phyloP scores from a whole-genome alignment of 2,329 filamentous ascomycete species.

The Tolypocladium sp. region DNA sequence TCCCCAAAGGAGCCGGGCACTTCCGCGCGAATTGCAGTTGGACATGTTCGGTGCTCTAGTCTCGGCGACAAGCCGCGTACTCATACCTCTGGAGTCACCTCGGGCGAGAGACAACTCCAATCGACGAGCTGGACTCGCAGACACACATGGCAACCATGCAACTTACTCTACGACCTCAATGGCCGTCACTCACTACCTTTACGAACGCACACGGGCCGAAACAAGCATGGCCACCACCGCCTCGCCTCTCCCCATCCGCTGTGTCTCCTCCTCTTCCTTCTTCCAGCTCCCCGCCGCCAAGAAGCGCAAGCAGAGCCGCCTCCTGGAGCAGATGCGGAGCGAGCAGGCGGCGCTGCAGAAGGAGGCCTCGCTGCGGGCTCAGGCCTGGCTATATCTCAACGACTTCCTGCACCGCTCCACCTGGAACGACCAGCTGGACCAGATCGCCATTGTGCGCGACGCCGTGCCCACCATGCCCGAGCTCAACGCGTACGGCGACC shows the following conservation, averaged over 20 bases:
- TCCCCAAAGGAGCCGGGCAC: too few relatives aligned
- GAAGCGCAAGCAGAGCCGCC: conserved; percentile 10
- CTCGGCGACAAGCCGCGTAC: too few relatives aligned
- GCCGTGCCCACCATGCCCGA: conserved; percentile 23
- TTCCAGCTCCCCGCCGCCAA: conserved; percentile 10
- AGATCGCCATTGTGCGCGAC: conserved; percentile 23
- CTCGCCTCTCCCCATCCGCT: neutral
- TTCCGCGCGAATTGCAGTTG: too few relatives aligned
- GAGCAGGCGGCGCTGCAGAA: conserved; percentile 16
- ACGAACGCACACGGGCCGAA: neutral
- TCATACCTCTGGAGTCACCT: too few relatives aligned
- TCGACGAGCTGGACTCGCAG: too few relatives aligned
- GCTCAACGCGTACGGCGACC: conserved; percentile 19
- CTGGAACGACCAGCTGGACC: conserved; percentile 20
- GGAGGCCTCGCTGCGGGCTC: conserved; percentile 17
- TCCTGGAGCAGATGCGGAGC: conserved; percentile 7
- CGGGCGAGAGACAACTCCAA: too few relatives aligned
- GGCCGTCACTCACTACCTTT: too few relatives aligned
- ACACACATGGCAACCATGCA: too few relatives aligned
- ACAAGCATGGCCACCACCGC: neutral
- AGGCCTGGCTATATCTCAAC: conserved; percentile 21
- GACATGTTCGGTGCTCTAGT: too few relatives aligned
- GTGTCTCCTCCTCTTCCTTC: conserved; percentile 6
- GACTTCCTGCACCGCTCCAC: conserved; percentile 17
- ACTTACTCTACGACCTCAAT: too few relatives aligned